These are phyloP conservation scores for Coniochaeta hoffmannii DNA, from an alignment of 2,329 filamentous ascomycete species.

Conservation along the genomic window DNA sequence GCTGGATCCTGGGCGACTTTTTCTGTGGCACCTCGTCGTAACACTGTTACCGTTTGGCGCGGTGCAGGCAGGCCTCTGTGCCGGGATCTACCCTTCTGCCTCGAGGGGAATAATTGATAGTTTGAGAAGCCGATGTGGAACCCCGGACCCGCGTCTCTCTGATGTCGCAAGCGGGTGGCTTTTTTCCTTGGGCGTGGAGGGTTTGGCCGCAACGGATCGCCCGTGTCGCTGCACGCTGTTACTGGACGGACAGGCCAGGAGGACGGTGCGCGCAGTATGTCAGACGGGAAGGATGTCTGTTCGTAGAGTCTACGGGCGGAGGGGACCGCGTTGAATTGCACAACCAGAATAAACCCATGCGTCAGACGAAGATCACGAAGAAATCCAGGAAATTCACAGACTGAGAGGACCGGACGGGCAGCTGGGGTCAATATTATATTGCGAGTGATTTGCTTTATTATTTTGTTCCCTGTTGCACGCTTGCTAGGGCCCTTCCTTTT, in stretches of 20 bases:
- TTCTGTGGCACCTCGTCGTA: background rate
- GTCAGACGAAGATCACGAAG: background rate
- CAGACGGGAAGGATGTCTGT: background rate
- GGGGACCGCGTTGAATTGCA: conserved; percentile 10
- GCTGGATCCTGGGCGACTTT: background rate
- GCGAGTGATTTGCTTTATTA: conserved; percentile 1
- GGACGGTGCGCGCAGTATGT: background rate
- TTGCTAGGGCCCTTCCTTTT: background rate
- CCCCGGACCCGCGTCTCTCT: background rate
- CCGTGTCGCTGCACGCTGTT: background rate
- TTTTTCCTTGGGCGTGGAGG: background rate
- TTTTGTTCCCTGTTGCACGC: background rate
- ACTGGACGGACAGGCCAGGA: background rate
- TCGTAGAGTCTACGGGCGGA: too few relatives aligned
- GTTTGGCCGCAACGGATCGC: background rate
- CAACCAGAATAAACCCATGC: conserved; percentile 11
- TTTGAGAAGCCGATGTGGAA: background rate
- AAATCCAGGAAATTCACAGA: background rate
- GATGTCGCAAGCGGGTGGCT: background rate
- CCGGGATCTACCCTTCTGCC: conserved; percentile 1
- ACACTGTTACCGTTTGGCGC: background rate
- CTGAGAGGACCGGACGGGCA: conserved; percentile 1
- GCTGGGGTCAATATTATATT: conserved; percentile 5
- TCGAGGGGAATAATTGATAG: background rate
- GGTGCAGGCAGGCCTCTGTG: background rate